phyloP scores from a whole-genome alignment of 164 flowering plant genomes.

The Euptelea pleiosperma region DNA sequence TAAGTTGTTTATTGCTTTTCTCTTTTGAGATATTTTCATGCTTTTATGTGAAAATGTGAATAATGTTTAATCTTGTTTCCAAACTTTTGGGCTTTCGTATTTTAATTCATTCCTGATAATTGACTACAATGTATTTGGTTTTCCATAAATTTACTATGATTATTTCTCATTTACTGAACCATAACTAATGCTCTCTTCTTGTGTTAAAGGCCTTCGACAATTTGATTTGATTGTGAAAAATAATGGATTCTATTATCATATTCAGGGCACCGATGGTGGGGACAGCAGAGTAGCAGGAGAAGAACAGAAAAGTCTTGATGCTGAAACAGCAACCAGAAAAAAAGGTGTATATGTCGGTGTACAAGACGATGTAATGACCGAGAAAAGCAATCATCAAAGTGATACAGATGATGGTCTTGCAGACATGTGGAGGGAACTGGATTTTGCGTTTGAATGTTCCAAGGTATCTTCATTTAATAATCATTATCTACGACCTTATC shows the following conservation, averaged over 20 bases:
- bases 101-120: too few relatives aligned
- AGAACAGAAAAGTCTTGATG: constrained; percentile 12
- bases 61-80: too few relatives aligned
- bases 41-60: too few relatives aligned
- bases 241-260: constrained; percentile 4
- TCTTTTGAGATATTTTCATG: too few relatives aligned
- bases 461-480: constrained; percentile 46
- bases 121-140: not conserved
- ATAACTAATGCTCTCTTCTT: not conserved
- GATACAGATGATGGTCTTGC: constrained; percentile 48
- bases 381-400: constrained; percentile 14
- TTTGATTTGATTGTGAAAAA: not conserved
- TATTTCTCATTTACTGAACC: not conserved
- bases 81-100: too few relatives aligned
- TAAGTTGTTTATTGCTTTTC: too few relatives aligned
- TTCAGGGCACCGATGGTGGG: constrained; percentile 20
- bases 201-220: not conserved
- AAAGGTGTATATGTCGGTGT: constrained; percentile 51
- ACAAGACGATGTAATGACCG: constrained; percentile 29
- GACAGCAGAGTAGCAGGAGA: constrained; percentile 16
- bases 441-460: constrained; percentile 56
- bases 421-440: constrained; percentile 81
- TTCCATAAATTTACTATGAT: not conserved
- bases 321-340: constrained; percentile 16
- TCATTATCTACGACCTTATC: not conserved